Percentiles rank a stretch among this genome's conserved stretches.
Conservation (phyloP, 148 eudicot species). For the Pharnaceum exiguum region DNA sequence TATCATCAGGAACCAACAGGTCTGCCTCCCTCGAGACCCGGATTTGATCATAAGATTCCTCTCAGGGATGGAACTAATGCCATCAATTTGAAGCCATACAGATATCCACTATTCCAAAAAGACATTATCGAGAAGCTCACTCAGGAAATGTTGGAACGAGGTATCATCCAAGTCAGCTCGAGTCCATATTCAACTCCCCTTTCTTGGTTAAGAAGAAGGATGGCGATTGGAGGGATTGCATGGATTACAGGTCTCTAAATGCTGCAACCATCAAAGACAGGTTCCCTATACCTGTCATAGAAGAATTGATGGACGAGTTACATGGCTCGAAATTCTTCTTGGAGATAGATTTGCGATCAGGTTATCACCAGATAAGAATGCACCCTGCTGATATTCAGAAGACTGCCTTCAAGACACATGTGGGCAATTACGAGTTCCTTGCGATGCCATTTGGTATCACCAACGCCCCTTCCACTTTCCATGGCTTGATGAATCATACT, state of each 20-base stretch:
- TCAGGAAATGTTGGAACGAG: neutral
- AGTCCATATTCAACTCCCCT: neutral
- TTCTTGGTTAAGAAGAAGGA: neutral
- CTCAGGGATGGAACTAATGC: neutral
- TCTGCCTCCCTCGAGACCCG: neutral
- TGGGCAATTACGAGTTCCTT: neutral
- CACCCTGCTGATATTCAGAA: neutral
- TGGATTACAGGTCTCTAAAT: neutral
- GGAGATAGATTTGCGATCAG: neutral
- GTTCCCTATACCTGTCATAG: too few species aligned
- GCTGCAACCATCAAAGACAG: neutral
- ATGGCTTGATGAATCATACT: too few species aligned
- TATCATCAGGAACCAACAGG: neutral
- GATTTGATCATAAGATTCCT: neutral
- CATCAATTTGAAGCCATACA: neutral
- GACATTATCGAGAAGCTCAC: neutral
- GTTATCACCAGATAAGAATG: neutral
- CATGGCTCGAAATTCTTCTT: too few species aligned
- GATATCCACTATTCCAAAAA: neutral
- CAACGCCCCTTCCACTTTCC: neutral
- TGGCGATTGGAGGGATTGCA: neutral
- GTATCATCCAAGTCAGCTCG: neutral
- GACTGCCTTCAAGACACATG: neutral
- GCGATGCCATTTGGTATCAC: neutral
- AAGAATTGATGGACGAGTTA: too few species aligned